Evolutionary conservation across 2,329 filamentous ascomycete genomes (phyloP), one percentile per base, ranked within the genome.

Genomic region (Emericellopsis atlantica): DNA sequence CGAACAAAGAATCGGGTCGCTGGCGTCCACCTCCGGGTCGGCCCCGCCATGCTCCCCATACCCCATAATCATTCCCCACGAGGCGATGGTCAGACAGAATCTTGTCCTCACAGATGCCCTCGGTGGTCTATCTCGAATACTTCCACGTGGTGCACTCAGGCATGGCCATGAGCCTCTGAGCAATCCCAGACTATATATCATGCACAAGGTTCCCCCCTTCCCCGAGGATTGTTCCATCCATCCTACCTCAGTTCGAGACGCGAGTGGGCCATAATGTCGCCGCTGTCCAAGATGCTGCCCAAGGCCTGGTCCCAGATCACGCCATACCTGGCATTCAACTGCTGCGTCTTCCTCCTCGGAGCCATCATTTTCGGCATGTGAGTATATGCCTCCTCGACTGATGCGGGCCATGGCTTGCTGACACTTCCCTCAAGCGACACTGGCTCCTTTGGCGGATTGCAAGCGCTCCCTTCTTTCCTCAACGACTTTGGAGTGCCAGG

Each of bases 351-450:
- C 32, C 22, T 36, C 5, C 11, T 36, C 10, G 41, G 41, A 12
- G 32, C 29, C 29, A 36, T 43, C 26, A 21, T 43, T n/a, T 43
- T 43, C 24, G 41, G 41, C 29, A 24, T 43, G 40, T 42, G 21
- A 15, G 40, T 42, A 4, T 26, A 12, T 37, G 5, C 14, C 16
- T 11, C 3, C 36, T 38, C 24, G 6, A 22, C 10, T 4, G 18
- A 4, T 4, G 15, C 11, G 31, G 15, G 11, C 31, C 31, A 32
- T 32, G 31, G 31, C 31, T 32, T 12, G 11, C 31, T 32, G 15
- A 12, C 6, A 32, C 15, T 12, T 14, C 7, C 11, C 6, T 4
- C 16, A 14, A 42, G 40, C 22, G 40, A 42, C 38, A 36, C 39
- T 14, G 23, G 35, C 18, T 42, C 40, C 8, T 42, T 42, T 32